Conservation (phyloP, 306 rosid species). For the Sechiopsis laciniata region DNA sequence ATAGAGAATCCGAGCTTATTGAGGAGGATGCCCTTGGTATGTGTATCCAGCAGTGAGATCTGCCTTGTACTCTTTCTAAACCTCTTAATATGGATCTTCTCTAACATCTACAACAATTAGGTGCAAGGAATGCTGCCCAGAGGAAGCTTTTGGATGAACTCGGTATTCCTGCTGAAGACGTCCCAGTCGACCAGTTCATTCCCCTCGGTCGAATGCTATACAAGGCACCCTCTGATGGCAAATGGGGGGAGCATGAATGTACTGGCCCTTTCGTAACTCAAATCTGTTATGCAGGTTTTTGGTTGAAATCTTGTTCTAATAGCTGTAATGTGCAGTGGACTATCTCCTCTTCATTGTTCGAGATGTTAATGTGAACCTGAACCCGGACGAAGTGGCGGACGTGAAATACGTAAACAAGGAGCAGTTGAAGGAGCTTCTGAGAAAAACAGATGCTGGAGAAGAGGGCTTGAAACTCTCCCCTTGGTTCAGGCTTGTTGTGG, state of each 20-base stretch:
- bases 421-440: constrained; percentile 80
- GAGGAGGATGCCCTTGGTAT: constrained; percentile 71
- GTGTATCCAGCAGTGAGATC: not conserved
- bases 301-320: not conserved
- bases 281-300: not conserved
- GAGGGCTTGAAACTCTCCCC: constrained; percentile 94
- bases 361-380: constrained; percentile 65
- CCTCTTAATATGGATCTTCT: constrained; percentile 4
- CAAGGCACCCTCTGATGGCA: constrained; percentile 97
- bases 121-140: constrained; percentile 93
- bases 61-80: not conserved
- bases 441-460: constrained; percentile 89
- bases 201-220: constrained; percentile 87
- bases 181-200: constrained; percentile 86
- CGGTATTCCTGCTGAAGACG: constrained; percentile 82
- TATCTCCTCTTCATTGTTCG: constrained; percentile 81
- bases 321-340: constrained; percentile 62
- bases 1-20: constrained; percentile 92
- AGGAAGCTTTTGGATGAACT: constrained; percentile 95
- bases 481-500: constrained; percentile 96
- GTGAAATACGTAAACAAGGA: constrained; percentile 71
- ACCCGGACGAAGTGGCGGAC: constrained; percentile 89
- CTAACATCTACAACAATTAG: constrained; percentile 32
- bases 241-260: constrained; percentile 99
- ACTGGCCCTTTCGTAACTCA: not conserved